phyloP scores from a whole-genome alignment of 805 yeast species.

The Saccharomyces jurei region DNA sequence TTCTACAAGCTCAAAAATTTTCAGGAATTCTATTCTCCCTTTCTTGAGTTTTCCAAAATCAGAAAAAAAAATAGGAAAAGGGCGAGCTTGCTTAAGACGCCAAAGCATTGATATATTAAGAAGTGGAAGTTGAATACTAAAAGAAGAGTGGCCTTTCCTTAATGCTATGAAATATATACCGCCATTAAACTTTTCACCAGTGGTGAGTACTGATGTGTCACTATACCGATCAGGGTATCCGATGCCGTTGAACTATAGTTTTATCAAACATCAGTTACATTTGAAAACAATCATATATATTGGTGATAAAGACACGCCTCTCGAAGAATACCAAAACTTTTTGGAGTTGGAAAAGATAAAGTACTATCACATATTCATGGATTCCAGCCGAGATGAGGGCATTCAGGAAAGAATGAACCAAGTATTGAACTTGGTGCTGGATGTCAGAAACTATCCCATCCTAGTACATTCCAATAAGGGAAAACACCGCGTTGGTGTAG shows the following conservation, averaged over 20 bases:
- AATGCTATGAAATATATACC: conserved; percentile 48
- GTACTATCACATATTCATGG: conserved; percentile 56
- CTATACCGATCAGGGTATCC: conserved; percentile 93
- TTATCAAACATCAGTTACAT: conserved; percentile 53
- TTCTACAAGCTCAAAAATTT: not conserved
- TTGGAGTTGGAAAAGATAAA: conserved; percentile 44
- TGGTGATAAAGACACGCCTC: conserved; percentile 61
- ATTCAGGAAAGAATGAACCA: conserved; percentile 46
- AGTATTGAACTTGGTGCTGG: conserved; percentile 49
- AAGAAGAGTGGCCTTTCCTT: not conserved
- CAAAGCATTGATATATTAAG: not conserved
- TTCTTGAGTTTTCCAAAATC: not conserved
- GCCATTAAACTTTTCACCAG: conserved; percentile 83
- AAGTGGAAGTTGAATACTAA: not conserved
- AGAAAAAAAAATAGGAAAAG: not conserved
- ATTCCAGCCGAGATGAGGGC: conserved; percentile 70
- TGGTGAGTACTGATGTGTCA: conserved; percentile 55
- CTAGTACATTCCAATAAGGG: conserved; percentile 92
- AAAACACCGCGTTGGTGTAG: conserved; percentile 90
- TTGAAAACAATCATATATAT: conserved; percentile 74
- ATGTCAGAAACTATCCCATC: conserved; percentile 73
- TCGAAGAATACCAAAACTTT: conserved; percentile 60
- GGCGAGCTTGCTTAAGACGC: not conserved
- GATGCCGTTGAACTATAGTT: conserved; percentile 75
- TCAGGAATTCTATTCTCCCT: not conserved